phyloP scores from a whole-genome alignment of 352 stramenopile genomes.

The Globisporangium takayamanum region DNA sequence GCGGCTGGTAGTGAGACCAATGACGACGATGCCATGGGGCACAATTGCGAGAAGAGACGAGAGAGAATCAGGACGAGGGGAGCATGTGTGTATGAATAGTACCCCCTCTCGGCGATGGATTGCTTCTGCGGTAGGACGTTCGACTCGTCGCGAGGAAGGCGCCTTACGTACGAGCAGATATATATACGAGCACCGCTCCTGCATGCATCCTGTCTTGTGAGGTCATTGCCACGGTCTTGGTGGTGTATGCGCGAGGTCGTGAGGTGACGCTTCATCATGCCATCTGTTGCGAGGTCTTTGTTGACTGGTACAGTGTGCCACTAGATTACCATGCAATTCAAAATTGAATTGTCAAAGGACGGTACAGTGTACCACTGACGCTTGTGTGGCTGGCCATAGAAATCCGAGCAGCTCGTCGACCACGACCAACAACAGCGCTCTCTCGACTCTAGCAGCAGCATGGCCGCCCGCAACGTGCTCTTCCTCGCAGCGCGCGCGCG shows the following conservation, averaged over 20 bases:
- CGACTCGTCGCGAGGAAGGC: background rate
- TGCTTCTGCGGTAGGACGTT: background rate
- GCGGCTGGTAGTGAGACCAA: background rate
- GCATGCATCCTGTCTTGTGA: too few species aligned
- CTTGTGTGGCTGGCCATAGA: too few species aligned
- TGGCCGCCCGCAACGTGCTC: constrained; percentile 9
- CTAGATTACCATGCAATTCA: too few species aligned
- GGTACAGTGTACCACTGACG: too few species aligned
- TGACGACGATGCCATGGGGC: constrained; percentile 3
- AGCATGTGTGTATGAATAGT: constrained; percentile 9
- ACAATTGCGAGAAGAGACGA: background rate
- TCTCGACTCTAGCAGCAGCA: constrained; percentile 1
- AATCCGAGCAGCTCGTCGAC: background rate
- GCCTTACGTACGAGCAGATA: background rate
- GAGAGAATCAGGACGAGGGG: background rate
- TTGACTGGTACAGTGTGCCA: too few species aligned
- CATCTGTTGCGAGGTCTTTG: too few species aligned
- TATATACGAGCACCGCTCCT: too few species aligned
- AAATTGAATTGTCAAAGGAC: too few species aligned
- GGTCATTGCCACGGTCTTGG: too few species aligned
- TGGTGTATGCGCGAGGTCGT: too few species aligned
- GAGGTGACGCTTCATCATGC: too few species aligned
- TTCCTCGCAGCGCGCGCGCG: constrained; percentile 8
- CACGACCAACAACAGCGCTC: background rate
- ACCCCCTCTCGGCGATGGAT: background rate